Base-by-base conservation (phyloP, 1,284 basidiomycete species). In the Hortiboletus rubellus region DNA sequence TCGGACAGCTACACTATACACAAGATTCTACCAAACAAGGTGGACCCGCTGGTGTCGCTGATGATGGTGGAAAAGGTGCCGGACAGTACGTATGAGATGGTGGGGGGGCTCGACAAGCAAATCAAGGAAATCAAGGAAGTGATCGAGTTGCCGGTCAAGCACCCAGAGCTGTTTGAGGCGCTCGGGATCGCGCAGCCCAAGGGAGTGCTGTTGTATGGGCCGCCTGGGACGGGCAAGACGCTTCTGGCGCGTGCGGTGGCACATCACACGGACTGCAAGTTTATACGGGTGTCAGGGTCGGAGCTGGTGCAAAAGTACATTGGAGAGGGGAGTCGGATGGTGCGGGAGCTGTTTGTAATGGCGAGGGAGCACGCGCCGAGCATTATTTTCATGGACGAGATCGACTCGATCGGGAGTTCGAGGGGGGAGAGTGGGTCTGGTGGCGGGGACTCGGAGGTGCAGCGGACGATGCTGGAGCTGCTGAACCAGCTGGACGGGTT, bases 1-100 rank as follows among this genome's bases (percentile, higher is more conserved):
- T 96, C 95, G 60, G 96, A 99, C 74, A 94, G 89, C 1, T 98
- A 98, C 76, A 92, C 92, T 40, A 89, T 96, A 60, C 94, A 96
- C 81, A 94, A 92, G 73, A 92, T 97, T 68, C 79, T 97, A 0
- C 94, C 94, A 1, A 96, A 95, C 81, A 96, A 98, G 78, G 89
- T 96, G 64, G 95, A 96, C 74, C 94, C 94, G 6, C 86, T 96
- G 36, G 94, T 97, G 24, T 95, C 93, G 27, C 85, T 97, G 61
- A 97, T 99, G 97, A 98, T 98, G 96, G 96, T 98, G n/a, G 96
- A 99, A 79, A 99, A 99, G 76, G 96, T 98, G 0, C 96, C 96
- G 0, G 96, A 99, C 74, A 94, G 91, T 73, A 99, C 96, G 38
- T 99, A 99, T 76, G 96, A 99, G 76, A 98, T 98, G 95, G 96